phyloP scores from a whole-genome alignment of 192 early-diverging fungal species.

The Lunasporangiospora selenospora region DNA sequence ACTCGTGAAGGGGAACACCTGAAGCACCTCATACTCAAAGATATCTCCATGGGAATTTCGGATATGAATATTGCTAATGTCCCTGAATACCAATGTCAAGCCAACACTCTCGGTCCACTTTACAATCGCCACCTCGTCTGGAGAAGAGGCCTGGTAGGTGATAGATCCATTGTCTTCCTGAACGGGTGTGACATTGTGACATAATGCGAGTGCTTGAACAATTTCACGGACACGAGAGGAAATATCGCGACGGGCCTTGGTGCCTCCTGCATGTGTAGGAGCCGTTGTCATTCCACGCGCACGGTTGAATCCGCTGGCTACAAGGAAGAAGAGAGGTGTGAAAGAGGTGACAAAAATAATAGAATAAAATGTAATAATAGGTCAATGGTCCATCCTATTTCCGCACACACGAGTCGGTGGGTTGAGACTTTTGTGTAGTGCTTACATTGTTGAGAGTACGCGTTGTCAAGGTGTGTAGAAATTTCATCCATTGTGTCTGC shows the following conservation, averaged over 20 bases:
- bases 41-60: slow-evolving; percentile 59
- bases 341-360: neutral
- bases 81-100: slow-evolving; percentile 79
- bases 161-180: slow-evolving; percentile 64
- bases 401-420: neutral
- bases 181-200: slow-evolving; percentile 90
- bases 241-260: slow-evolving; percentile 81
- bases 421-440: neutral
- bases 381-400: neutral
- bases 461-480: slow-evolving; percentile 65
- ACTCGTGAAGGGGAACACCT: slow-evolving; percentile 99
- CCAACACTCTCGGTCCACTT: slow-evolving; percentile 92
- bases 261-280: slow-evolving; percentile 38
- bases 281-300: slow-evolving; percentile 30
- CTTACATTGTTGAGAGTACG: slow-evolving; percentile 51
- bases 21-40: slow-evolving; percentile 80
- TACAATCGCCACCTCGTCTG: slow-evolving; percentile 96
- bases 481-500: slow-evolving; percentile 93
- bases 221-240: slow-evolving; percentile 87
- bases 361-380: neutral
- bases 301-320: slow-evolving; percentile 44
- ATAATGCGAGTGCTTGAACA: slow-evolving; percentile 86
- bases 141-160: slow-evolving; percentile 93
- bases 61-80: slow-evolving; percentile 71
- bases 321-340: too few relatives aligned